A percentile compares a stretch with the other conserved stretches of the same genome.
These are phyloP conservation scores for Allium cepa DNA, from an alignment of 106 monocot genomes.

Conservation along the genomic window DNA sequence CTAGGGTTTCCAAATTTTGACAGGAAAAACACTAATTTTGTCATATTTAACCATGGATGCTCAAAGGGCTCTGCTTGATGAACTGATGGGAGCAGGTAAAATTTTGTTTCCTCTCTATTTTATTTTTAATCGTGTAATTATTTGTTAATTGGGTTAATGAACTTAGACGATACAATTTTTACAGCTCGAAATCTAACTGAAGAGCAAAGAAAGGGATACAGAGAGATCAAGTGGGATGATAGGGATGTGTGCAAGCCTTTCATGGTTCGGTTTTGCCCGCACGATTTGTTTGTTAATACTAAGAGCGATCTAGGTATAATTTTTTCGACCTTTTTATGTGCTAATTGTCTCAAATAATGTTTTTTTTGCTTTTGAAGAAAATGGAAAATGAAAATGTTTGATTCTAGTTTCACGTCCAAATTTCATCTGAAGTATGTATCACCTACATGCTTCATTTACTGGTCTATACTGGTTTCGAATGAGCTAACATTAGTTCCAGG, in stretches of 20 bases:
- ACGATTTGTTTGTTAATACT: constrained; percentile 97
- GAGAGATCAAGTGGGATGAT: constrained; percentile 89
- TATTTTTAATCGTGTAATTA: not conserved
- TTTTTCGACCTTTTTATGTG: no score
- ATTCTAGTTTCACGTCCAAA: no score
- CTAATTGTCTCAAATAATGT: not conserved
- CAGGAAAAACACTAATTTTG: not conserved
- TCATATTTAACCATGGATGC: constrained; percentile 58
- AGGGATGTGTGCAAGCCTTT: constrained; percentile 80
- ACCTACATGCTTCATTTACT: no score
- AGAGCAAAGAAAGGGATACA: constrained; percentile 82
- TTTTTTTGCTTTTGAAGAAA: not conserved
- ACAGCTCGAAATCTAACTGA: constrained; percentile 93
- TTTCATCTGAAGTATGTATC: no score
- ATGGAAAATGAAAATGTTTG: no score
- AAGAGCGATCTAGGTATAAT: constrained; percentile 89
- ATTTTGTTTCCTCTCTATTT: not conserved
- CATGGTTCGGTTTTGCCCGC: constrained; percentile 96
- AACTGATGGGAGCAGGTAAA: constrained; percentile 81
- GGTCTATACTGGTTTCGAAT: no score
- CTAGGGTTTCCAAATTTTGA: not conserved
- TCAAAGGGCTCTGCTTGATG: constrained; percentile 77
- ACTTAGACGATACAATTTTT: not conserved
- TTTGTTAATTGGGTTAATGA: not conserved
- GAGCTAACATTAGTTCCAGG: no score